These are phyloP conservation scores for Pyrenochaeta sp. DNA, from an alignment of 2,329 filamentous ascomycete species.

Conservation along the genomic window DNA sequence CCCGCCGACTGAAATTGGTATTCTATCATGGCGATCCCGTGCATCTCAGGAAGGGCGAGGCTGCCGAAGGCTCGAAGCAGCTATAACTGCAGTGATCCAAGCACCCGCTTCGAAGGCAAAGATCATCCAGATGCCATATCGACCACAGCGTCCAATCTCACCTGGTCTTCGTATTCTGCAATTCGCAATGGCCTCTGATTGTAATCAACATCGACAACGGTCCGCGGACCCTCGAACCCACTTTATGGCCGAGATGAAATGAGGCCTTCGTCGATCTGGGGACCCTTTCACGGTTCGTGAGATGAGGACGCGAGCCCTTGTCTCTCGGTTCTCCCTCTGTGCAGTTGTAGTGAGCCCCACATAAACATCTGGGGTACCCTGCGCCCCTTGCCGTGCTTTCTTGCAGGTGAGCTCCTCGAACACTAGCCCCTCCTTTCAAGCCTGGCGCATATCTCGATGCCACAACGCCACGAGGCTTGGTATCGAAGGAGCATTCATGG, in stretches of 20 bases:
- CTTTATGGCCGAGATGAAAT: conserved; percentile 16
- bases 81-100: neutral
- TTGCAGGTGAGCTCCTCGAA: conserved; percentile 1
- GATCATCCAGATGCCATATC: neutral
- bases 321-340: conserved; percentile 10
- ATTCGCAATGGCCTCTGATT: conserved; percentile 4
- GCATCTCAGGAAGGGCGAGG: neutral
- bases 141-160: neutral
- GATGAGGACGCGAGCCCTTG: conserved; percentile 11
- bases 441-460: neutral
- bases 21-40: conserved; percentile 6
- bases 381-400: conserved; percentile 9
- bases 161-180: conserved; percentile 1
- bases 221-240: neutral
- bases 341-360: conserved; percentile 9
- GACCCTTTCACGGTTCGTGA: conserved; percentile 22
- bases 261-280: conserved; percentile 8
- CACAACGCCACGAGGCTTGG: conserved; percentile 1
- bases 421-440: neutral
- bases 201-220: conserved; percentile 2
- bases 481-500: conserved; percentile 5
- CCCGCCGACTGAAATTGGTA: neutral
- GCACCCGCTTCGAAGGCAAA: neutral
- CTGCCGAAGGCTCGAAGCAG: conserved; percentile 1
- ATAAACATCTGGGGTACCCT: conserved; percentile 20